Conservation (phyloP, 306 rosid genomes). For the Echinosophora koreensis region DNA sequence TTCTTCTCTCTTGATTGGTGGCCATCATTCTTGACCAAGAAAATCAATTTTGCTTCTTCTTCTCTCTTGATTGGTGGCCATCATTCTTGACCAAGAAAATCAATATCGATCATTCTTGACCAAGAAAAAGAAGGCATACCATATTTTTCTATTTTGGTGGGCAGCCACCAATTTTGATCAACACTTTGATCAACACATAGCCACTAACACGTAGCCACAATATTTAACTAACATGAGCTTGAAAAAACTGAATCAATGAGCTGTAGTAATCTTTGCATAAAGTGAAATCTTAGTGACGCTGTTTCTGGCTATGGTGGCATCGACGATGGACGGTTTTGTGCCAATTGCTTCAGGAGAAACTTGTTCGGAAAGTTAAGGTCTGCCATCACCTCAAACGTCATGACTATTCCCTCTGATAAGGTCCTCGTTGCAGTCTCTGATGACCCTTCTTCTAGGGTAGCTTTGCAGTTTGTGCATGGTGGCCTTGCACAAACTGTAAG, state of each 20-base stretch:
- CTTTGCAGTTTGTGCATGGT: slow-evolving; percentile 84
- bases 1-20: too few relatives aligned
- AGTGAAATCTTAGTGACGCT: slow-evolving; percentile 75
- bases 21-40: too few relatives aligned
- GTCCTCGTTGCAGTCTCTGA: slow-evolving; percentile 96
- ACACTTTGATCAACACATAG: too few relatives aligned
- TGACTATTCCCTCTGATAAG: slow-evolving; percentile 84
- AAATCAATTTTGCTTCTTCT: too few relatives aligned
- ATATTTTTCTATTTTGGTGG: too few relatives aligned
- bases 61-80: too few relatives aligned
- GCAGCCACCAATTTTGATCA: too few relatives aligned
- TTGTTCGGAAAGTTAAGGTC: slow-evolving; percentile 84
- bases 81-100: too few relatives aligned
- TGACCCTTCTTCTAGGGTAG: slow-evolving; percentile 92
- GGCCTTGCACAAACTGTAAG: slow-evolving; percentile 49
- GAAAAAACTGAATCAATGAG: slow-evolving; percentile 33
- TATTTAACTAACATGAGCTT: not conserved
- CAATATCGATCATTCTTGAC: too few relatives aligned
- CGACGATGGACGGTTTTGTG: slow-evolving; percentile 75
- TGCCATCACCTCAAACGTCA: slow-evolving; percentile 80
- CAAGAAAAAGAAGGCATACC: too few relatives aligned
- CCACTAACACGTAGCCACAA: too few relatives aligned
- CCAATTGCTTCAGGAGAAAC: slow-evolving; percentile 77
- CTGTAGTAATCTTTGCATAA: slow-evolving; percentile 61
- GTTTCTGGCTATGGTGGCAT: slow-evolving; percentile 62